Conservation (phyloP, 371 early-diverging fungal genomes). For the Mucor piriformis region DNA sequence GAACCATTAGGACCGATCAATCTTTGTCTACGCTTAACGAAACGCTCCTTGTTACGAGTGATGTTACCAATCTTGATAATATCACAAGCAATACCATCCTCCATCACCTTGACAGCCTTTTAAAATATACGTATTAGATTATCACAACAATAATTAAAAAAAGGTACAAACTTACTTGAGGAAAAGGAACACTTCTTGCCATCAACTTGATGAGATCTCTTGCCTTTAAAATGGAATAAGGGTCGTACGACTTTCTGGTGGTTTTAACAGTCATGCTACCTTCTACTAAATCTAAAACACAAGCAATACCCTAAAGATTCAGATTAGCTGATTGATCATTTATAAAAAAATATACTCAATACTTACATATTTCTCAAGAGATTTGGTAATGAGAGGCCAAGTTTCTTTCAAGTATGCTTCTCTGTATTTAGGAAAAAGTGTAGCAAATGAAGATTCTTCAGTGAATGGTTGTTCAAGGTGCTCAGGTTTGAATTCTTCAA, state of each 20-base stretch:
- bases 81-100: constrained; percentile 95
- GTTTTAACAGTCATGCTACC: constrained; percentile 98
- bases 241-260: constrained; percentile 97
- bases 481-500: constrained; percentile 87
- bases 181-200: constrained; percentile 93
- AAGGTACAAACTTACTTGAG: constrained; percentile 66
- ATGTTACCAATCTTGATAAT: constrained; percentile 97
- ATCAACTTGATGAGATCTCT: constrained; percentile 97
- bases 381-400: constrained; percentile 94
- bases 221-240: constrained; percentile 96
- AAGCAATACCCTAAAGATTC: constrained; percentile 77
- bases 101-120: constrained; percentile 87
- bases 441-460: constrained; percentile 97
- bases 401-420: constrained; percentile 94
- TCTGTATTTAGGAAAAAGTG: constrained; percentile 98
- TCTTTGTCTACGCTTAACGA: constrained; percentile 97
- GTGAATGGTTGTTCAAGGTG: constrained; percentile 83
- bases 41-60: constrained; percentile 94
- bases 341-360: not conserved
- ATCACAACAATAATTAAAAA: not conserved
- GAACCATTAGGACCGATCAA: constrained; percentile 98
- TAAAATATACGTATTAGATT: not conserved
- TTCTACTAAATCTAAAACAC: constrained; percentile 94
- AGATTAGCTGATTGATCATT: too few species aligned
- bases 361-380: constrained; percentile 80